A percentile compares a stretch with the other conserved stretches of the same genome.
Conservation (phyloP, 176 grass and related monocot species). For the Chloris gayana region DNA sequence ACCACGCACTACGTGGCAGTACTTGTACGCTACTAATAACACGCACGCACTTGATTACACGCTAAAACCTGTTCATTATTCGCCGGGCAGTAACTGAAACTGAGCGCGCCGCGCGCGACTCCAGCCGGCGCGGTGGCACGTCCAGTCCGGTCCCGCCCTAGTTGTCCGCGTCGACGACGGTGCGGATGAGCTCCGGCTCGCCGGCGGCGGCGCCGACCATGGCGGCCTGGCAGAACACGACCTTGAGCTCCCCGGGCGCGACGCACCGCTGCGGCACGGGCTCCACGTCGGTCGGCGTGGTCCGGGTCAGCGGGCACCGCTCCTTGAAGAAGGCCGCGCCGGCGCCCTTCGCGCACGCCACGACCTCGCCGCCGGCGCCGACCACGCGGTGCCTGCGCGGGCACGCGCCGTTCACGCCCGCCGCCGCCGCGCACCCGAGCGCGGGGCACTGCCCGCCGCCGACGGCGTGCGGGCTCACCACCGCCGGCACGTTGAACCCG, state of each 20-base stretch:
- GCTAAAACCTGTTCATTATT: no score
- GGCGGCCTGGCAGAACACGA: constrained; percentile 46
- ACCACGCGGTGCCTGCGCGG: background rate
- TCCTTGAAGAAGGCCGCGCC: constrained; percentile 24
- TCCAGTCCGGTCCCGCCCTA: background rate
- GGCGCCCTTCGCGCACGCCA: no score
- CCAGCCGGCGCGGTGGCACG: no score
- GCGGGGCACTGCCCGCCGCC: constrained; percentile 40
- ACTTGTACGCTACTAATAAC: no score
- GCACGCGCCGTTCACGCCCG: constrained; percentile 46
- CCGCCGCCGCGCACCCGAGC: constrained; percentile 31
- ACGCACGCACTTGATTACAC: no score
- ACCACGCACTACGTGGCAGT: no score
- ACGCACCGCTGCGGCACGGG: constrained; percentile 54
- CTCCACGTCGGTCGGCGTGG: constrained; percentile 44
- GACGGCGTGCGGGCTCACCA: constrained; percentile 46
- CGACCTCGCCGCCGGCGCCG: no score
- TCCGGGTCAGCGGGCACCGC: constrained; percentile 41
- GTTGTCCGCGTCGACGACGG: constrained; percentile 29
- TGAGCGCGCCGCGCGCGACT: no score
- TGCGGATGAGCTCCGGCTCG: constrained; percentile 32
- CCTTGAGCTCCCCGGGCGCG: constrained; percentile 49
- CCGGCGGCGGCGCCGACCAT: background rate
- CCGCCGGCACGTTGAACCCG: constrained; percentile 62
- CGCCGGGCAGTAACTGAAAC: no score